Conservation (phyloP, 352 stramenopile species). For the Globisporangium paddicum region DNA sequence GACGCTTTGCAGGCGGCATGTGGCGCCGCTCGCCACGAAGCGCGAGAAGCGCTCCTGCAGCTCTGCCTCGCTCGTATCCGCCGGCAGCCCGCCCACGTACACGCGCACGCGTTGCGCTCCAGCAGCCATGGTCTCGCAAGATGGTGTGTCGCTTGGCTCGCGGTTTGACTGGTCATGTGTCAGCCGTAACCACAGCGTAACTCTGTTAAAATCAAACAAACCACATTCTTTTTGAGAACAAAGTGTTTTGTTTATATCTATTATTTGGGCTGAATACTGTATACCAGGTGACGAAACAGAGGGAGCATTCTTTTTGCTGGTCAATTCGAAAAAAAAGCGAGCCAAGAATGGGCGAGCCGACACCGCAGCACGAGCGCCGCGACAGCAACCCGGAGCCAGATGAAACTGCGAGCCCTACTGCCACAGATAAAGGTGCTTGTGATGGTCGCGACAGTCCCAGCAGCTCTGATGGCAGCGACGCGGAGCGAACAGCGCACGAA, state of each 20-base stretch:
- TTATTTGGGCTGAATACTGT: too few species aligned
- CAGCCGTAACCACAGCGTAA: neutral
- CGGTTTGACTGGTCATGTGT: neutral
- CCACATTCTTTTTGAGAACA: too few species aligned
- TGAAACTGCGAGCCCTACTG: neutral
- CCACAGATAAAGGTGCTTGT: neutral
- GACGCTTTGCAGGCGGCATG: conserved; percentile 33
- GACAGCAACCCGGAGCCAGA: neutral
- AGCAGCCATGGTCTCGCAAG: conserved; percentile 7
- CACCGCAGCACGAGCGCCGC: neutral
- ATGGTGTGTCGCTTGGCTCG: too few species aligned
- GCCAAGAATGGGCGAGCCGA: neutral
- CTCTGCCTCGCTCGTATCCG: conserved; percentile 38
- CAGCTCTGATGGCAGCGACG: neutral
- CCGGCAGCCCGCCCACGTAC: conserved; percentile 58
- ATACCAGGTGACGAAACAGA: too few species aligned
- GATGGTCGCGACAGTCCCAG: neutral
- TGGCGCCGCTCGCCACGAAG: conserved; percentile 24
- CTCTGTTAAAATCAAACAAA: too few species aligned
- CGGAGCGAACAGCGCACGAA: neutral
- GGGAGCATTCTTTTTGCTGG: too few species aligned
- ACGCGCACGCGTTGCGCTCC: conserved; percentile 31
- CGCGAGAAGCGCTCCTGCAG: conserved; percentile 62
- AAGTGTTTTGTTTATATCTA: too few species aligned
- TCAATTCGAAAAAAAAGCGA: too few species aligned